Evolutionary conservation across 257 asterid genomes (phyloP).

Genomic region (Marsdenia floribunda): DNA sequence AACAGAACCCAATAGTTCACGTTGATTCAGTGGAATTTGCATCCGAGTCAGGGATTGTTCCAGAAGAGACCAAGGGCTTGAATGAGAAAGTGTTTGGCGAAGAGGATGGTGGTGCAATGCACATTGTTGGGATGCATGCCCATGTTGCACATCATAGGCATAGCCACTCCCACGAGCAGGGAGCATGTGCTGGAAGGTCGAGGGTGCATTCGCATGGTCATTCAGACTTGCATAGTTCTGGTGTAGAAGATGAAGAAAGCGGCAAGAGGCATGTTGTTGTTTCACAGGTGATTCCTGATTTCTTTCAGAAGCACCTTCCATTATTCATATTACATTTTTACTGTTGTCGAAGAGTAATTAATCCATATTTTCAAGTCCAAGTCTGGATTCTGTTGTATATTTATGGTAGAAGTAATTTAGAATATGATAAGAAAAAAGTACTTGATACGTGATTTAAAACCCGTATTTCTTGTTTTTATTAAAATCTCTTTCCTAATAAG

Average conservation of each 20-base stretch:
- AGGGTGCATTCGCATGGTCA: conserved; percentile 48
- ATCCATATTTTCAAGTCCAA: neutral
- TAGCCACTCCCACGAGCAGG: conserved; percentile 60
- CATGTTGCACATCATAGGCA: conserved; percentile 89
- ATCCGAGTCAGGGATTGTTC: conserved; percentile 56
- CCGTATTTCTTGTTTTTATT: neutral
- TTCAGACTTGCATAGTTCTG: conserved; percentile 47
- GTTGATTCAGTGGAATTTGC: conserved; percentile 33
- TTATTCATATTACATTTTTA: neutral
- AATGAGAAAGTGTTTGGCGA: conserved; percentile 59
- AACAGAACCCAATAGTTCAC: conserved; percentile 28
- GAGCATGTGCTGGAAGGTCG: conserved; percentile 33
- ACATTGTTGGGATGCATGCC: conserved; percentile 87
- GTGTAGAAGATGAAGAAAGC: conserved; percentile 49
- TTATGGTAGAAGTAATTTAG: neutral
- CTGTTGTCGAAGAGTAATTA: neutral
- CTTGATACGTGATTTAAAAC: neutral
- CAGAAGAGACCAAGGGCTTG: conserved; percentile 33
- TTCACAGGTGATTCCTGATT: conserved; percentile 60
- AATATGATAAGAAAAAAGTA: neutral
- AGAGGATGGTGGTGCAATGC: conserved; percentile 85
- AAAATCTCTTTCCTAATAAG: too few species aligned
- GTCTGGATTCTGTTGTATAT: neutral
- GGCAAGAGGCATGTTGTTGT: conserved; percentile 71
- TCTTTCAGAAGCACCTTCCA: neutral